A percentile compares a stretch with the other conserved stretches of the same genome.
These are phyloP conservation scores for Nidularia sp. DNA, from an alignment of 768 basidiomycete species.

Conservation along the genomic window DNA sequence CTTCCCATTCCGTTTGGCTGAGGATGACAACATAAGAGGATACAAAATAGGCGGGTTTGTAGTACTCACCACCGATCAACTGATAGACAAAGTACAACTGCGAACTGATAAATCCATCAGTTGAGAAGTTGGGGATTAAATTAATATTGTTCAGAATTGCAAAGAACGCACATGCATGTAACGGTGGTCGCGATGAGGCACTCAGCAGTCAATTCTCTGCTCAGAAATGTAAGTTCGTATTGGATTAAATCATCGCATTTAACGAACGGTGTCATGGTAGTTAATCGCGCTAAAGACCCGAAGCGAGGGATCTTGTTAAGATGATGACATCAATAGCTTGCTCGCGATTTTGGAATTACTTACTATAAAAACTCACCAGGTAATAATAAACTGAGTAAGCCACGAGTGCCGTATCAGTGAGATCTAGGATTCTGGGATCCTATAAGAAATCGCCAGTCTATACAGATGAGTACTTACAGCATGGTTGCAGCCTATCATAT, in stretches of 20 bases:
- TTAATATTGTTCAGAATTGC: neutral
- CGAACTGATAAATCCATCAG: neutral
- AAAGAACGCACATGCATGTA: constrained; percentile 23
- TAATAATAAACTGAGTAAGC: constrained; percentile 43
- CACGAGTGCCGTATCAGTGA: constrained; percentile 32
- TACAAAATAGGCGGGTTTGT: neutral
- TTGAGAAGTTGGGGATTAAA: neutral
- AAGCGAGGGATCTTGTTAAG: constrained; percentile 37
- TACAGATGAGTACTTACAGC: constrained; percentile 15
- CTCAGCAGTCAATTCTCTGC: constrained; percentile 13
- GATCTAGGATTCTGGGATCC: constrained; percentile 22
- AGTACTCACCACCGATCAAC: neutral
- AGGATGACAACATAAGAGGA: neutral
- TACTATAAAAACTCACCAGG: constrained; percentile 19
- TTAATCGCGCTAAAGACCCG: constrained; percentile 31
- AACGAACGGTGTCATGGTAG: constrained; percentile 33
- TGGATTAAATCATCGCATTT: constrained; percentile 3
- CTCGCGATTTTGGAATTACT: neutral
- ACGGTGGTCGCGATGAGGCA: constrained; percentile 28
- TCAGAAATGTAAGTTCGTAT: neutral
- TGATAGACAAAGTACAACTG: neutral
- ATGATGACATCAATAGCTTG: neutral
- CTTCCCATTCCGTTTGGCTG: neutral
- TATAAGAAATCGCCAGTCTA: neutral
- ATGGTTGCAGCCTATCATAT: constrained; percentile 16